Base-by-base conservation (phyloP, 306 rosid species). In the Crataegus laevigata region DNA sequence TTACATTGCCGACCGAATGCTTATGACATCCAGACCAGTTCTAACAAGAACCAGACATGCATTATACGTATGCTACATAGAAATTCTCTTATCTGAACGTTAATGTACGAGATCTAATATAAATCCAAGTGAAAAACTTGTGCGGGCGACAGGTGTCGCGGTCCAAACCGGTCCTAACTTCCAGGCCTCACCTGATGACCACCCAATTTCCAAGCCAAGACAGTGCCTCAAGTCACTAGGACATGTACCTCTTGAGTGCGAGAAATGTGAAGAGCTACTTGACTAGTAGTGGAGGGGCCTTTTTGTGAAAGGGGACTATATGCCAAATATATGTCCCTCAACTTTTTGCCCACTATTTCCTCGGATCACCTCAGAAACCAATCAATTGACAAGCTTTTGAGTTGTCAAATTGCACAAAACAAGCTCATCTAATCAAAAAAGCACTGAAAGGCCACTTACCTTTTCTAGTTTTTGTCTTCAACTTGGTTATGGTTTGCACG, bases 381-480 rank as follows among this genome's bases (percentile, higher is more conserved):
- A 75, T 77, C 75, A 59, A 69, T 55, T 47, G 54, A 17, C 54
- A 22, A 30, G 78, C 83, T 82, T 84, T 84, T 72, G 77, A 74
- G 84, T 77, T 76, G 89, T 64, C 71, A 73, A 78, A 70, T 82
- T 84, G 83, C 75, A 75, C 75, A 26, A 78, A 77, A 72, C 79
- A 68, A 70, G 66, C 74, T 25, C 73, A 47, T 58, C 71, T 21
- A 6, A 6, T 55, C 72, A 68, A 72, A 67, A 51, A 67, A 70
- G 74, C 72, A 80, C 26, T 71, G 83, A 57, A 82, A 5, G 15
- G 63, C 30, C 85, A 69, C 68, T 38, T 75, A 47, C 75, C 69
- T 51, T 80, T 77, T 73, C 52, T 30, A 76, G 28, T 67, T 82
- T 38, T 82, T 30, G 54, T 78, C 78, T 72, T 55, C 57, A 79